These are phyloP conservation scores for Syzygium aromaticum DNA, from an alignment of 345 rosid species.

Conservation along the genomic window DNA sequence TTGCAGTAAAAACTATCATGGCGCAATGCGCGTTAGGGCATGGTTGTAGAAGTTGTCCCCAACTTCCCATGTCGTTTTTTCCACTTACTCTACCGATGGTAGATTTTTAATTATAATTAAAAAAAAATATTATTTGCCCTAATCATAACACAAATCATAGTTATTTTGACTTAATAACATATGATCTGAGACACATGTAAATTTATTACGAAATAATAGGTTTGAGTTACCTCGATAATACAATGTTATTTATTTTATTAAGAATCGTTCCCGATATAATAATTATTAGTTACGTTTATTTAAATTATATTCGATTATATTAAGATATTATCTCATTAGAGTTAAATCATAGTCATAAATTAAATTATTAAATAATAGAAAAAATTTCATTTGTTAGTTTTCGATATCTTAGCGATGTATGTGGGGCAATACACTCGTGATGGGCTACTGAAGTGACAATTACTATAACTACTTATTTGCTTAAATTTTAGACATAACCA, in stretches of 20 bases:
- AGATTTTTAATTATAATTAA: not conserved
- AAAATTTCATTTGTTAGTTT: not conserved
- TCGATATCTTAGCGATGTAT: not conserved
- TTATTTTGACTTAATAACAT: not conserved
- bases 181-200: accelerated
- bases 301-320: not conserved
- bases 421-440: not conserved
- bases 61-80: not conserved
- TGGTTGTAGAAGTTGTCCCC: not conserved
- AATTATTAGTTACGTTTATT: not conserved
- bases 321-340: accelerated
- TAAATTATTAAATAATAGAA: not conserved
- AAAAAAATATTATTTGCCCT: not conserved
- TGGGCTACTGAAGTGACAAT: not conserved
- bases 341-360: not conserved
- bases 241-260: not conserved
- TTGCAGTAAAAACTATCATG: accelerated
- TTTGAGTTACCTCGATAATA: not conserved
- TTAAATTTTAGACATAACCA: too few relatives aligned
- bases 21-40: too few relatives aligned
- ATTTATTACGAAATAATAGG: not conserved
- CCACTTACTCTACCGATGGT: not conserved
- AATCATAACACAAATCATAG: not conserved
- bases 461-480: too few relatives aligned
- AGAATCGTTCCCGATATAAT: not conserved